Evolutionary conservation across 2,329 filamentous ascomycete species (phyloP).

Genomic region (Ophiocordyceps camponoti-leonardi): DNA sequence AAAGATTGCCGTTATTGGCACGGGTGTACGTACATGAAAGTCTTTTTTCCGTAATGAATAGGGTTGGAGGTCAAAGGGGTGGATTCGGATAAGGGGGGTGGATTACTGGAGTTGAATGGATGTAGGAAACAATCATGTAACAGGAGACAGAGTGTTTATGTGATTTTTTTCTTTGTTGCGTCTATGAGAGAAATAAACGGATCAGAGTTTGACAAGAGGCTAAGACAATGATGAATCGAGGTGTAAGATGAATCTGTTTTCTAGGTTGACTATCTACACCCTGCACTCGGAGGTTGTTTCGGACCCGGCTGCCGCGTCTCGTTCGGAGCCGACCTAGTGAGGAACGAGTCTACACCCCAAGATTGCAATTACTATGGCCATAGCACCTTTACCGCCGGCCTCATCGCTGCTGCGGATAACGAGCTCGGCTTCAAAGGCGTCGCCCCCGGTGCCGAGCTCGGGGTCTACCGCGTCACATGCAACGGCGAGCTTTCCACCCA

Average conservation of each 20-base stretch:
- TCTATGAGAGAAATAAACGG: too few species aligned
- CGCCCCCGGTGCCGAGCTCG: constrained; percentile 36
- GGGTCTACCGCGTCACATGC: constrained; percentile 39
- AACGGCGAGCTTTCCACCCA: constrained; percentile 31
- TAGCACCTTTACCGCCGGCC: constrained; percentile 45
- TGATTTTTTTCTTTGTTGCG: too few species aligned
- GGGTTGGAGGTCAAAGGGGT: too few species aligned
- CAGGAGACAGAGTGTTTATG: too few species aligned
- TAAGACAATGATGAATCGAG: too few species aligned
- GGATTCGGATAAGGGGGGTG: too few species aligned
- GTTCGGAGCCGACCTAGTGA: constrained; percentile 35
- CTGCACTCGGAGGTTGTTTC: constrained; percentile 47
- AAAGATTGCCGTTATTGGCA: not conserved
- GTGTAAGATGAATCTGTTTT: too few species aligned
- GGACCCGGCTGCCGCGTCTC: constrained; percentile 39
- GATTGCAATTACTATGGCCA: constrained; percentile 33
- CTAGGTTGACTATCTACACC: constrained; percentile 43
- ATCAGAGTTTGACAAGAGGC: too few species aligned
- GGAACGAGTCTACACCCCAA: constrained; percentile 30
- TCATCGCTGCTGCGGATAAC: constrained; percentile 38
- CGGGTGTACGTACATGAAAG: not conserved
- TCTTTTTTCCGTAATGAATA: too few species aligned
- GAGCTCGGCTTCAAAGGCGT: constrained; percentile 36
- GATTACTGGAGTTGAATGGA: too few species aligned
- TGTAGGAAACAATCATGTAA: too few species aligned